Evolutionary conservation across 192 early-diverging fungal genomes (phyloP), one percentile per base, ranked within the genome.

Genomic region (Coemansia biformis): DNA sequence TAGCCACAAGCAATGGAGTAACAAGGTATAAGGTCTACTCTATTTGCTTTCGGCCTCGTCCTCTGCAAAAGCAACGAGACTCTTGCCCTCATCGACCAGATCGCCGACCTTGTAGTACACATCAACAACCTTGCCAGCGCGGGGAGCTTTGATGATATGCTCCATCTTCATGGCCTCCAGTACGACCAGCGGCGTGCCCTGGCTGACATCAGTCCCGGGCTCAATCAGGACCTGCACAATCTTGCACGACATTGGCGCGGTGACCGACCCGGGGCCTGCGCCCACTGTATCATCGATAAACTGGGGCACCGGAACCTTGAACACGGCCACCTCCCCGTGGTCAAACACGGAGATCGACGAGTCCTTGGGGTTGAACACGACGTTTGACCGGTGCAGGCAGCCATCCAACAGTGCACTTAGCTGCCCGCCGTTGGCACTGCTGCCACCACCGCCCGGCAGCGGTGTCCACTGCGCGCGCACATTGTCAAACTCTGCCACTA

Each of bases 111-210:
- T 83, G 64, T 87, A 94, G 53, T 81, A 76, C 16, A 97, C 79
- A 34, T 83, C 77, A 26, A 81, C 73, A 43, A 97, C 61, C 5
- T 72, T 75, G 15, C 90, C 93, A 11, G 79, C 67, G 24, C 69
- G 43, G 4, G 91, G 92, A 1, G 90, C 84, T 58, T 82, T 83
- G 49, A 97, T 86, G 37, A 90, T 80, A 48, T 96, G 92, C 79
- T 98, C 94, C 94, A 98, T 98, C 80, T 98, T 98, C 94, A 98
- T 98, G 15, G 94, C 94, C 57, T 98, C 94, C 24, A 98, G 73
- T 24, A 98, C 78, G 3, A 95, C 67, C 24, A 98, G 63, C 30
- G 83, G 79, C 38, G 83, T 77, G 31, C 86, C 91, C 64, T 90
- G 88, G 38, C 80, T 79, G 9, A 98, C 87, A 29, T 75, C 75